Evolutionary conservation across 1,284 basidiomycete genomes (phyloP), one percentile per base, ranked within the genome.

Genomic region (Coriolopsis trogii): DNA sequence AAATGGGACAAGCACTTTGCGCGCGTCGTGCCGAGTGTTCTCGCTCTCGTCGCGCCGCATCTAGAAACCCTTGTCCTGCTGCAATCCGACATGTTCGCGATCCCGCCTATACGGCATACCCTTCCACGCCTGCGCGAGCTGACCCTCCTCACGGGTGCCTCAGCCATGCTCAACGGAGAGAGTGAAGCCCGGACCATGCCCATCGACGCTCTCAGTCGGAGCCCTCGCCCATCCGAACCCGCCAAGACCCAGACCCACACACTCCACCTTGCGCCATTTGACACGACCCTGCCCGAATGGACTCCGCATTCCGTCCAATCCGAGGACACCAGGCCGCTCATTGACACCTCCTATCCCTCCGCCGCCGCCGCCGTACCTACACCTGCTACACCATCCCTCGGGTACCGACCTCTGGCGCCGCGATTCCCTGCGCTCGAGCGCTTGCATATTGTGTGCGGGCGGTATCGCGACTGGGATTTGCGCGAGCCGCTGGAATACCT

Each of bases 371-470:
- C 10, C 28, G 8, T 7, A 9, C 39, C 25, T 4, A 28, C 33
- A 26, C 40, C 39, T 33, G 41, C 33, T 28, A 49, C 46, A 24
- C 31, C 37, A 40, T 41, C 47, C 29, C 29, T 39, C 42, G 51
- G 42, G 4, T 0, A 42, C 7, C 9, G 34, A 36, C 24, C 24
- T 25, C 42, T 25, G 28, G 20, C 9, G 24, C 37, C 49, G 33
- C 53, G 53, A 26, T 56, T 56, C 37, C 58, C 58, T 43, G 46
- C 49, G 20, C 58, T 59, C 48, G 44, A 59, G 37, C 58, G 58
- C 33, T 41, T 59, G 29, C 58, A 56, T 20, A 10, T 59, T 37
- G 41, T 59, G 20, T 59, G 54, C 25, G 58, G 58, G 20, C 51
- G 54, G 3, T 51, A 51, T 29, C 53, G 54, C 49, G 58, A 56